Evolutionary conservation across 2,329 filamentous ascomycete genomes (phyloP).

Genomic region (Aspergillus chevalieri): DNA sequence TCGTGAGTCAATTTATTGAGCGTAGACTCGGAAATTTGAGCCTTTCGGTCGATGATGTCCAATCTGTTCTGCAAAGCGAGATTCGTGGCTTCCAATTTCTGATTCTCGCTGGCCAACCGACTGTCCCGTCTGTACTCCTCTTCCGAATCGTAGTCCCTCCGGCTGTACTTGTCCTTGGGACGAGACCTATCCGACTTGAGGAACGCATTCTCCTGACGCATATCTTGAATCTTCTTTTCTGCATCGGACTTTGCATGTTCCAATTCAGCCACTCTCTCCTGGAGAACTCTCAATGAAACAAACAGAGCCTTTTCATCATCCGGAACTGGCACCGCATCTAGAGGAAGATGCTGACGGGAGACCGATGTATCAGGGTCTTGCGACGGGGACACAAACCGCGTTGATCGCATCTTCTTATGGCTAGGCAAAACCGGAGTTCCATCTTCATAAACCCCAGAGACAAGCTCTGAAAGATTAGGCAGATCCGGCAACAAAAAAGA

Average conservation of each 20-base stretch:
- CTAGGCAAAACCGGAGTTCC: conserved; percentile 53
- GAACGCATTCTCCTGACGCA: conserved; percentile 48
- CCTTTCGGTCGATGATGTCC: conserved; percentile 51
- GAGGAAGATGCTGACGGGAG: conserved; percentile 37
- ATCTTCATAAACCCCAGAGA: conserved; percentile 54
- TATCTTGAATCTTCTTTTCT: conserved; percentile 45
- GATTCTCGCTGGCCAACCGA: conserved; percentile 30
- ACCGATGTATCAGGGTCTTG: conserved; percentile 29
- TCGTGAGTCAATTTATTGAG: conserved; percentile 52
- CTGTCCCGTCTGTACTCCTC: conserved; percentile 37
- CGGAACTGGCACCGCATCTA: conserved; percentile 53
- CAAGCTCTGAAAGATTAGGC: conserved; percentile 56
- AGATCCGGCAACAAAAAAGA: conserved; percentile 58
- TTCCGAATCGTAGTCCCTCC: conserved; percentile 33
- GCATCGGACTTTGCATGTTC: conserved; percentile 50
- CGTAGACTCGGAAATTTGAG: conserved; percentile 48
- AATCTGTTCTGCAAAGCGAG: conserved; percentile 51
- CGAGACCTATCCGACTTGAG: conserved; percentile 41
- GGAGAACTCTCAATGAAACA: conserved; percentile 52
- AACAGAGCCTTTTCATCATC: conserved; percentile 59
- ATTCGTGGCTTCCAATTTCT: conserved; percentile 47
- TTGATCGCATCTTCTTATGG: conserved; percentile 42
- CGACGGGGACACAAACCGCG: conserved; percentile 49
- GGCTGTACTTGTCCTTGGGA: conserved; percentile 33
- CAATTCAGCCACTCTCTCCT: conserved; percentile 52